Conservation (phyloP, 345 rosid genomes). For the Dovyalis caffra region DNA sequence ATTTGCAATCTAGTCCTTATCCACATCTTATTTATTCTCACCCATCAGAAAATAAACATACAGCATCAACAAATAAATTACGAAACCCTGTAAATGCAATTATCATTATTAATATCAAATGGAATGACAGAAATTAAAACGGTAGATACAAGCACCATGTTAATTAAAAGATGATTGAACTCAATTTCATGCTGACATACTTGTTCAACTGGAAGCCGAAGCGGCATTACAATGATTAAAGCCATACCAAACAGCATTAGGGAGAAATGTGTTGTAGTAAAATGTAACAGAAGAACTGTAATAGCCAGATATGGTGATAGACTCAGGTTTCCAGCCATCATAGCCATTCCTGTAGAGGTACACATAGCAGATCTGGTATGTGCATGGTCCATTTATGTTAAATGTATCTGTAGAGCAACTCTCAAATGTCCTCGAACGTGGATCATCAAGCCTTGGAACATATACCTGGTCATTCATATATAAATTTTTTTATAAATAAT, state of each 20-base stretch:
- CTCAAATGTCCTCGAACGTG: conserved; percentile 48
- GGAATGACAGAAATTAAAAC: too few species aligned
- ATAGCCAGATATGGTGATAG: conserved; percentile 44
- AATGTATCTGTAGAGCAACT: conserved; percentile 71
- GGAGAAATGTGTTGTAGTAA: conserved; percentile 46
- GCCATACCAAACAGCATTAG: conserved; percentile 59
- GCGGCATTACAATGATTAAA: conserved; percentile 36
- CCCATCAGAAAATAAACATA: too few species aligned
- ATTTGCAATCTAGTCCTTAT: too few species aligned
- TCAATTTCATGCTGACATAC: too few species aligned
- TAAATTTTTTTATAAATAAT: too few species aligned
- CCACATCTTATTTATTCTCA: too few species aligned
- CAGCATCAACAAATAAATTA: too few species aligned
- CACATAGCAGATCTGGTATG: conserved; percentile 54
- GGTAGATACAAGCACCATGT: too few species aligned
- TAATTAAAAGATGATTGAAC: too few species aligned
- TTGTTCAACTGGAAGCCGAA: conserved; percentile 4
- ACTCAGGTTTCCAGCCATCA: conserved; percentile 75
- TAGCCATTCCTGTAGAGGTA: conserved; percentile 49
- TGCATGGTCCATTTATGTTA: conserved; percentile 57
- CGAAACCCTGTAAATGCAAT: too few species aligned
- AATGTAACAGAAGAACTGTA: conserved; percentile 42
- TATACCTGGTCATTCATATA: conserved; percentile 44
- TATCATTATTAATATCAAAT: too few species aligned
- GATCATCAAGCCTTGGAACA: conserved; percentile 58